Base-by-base conservation (phyloP, 176 grass and related monocot species). In the Poa annua region DNA sequence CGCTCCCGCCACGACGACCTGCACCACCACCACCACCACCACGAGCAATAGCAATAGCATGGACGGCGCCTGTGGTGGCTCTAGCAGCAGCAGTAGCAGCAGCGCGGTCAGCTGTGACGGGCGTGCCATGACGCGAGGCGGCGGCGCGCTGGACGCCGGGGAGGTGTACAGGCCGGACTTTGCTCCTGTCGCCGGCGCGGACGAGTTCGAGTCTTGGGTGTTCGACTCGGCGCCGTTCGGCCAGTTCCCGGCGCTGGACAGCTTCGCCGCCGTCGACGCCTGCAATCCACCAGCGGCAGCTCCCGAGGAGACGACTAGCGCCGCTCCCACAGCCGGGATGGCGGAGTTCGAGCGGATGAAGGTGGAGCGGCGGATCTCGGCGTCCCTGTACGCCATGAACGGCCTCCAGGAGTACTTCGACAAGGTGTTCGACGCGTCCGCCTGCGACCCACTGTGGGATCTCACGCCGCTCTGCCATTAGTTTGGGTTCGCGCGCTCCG, bases 371-470 rank as follows among this genome's bases (percentile, higher is more conserved):
- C 87, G 90, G 63, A 88, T 91, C 85, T 94, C 92, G 74, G 89
- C 89, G 33, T 94, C 88, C 8, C 89, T 95, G 49, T 90, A 92
- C 85, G 83, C 87, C 79, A 92, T 92, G 63, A 92, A 92, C 74
- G 87, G 89, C 54, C 82, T 99, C 69, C 91, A 94, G 47, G 89
- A 96, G 89, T 98, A 92, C 86, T 95, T 91, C 53, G 91, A 95
- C 51, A 82, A 57, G 79, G 79, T 93, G 89, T 54, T 91, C 29
- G 86, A 93, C 66, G 82, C 88, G 67, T 86, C 88, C n/a, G 20
- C 74, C 66, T 62, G 66, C 53, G 93, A 94, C 35, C 21, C 87
- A 32, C 42, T 89, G 36, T 93, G 93, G 88, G 87, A 96, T 85
- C 86, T 88, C 42, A 69, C 85, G 20, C 80, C 87, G 38, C 59